Percentiles rank a stretch among this genome's conserved stretches.
Evolutionary conservation across 1,139 yeast species (phyloP).

Genomic region (Nakaseomyces glabratus): DNA sequence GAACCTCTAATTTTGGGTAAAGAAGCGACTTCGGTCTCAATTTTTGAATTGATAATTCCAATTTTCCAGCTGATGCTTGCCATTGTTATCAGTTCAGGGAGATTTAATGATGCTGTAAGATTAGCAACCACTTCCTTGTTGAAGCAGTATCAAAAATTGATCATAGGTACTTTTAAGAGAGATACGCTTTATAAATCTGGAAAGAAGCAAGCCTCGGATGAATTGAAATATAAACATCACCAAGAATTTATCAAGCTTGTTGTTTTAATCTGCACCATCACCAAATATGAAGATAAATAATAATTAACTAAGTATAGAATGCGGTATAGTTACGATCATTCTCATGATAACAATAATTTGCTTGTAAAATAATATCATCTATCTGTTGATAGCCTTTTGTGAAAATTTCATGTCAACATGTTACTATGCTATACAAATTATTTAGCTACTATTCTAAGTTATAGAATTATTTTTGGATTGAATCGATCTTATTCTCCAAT

Average conservation of each 20-base stretch:
- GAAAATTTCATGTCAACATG: too few species aligned
- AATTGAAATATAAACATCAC: conserved; percentile 31
- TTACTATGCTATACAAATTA: too few species aligned
- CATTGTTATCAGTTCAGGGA: conserved; percentile 66
- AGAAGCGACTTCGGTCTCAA: conserved; percentile 36
- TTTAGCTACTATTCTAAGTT: too few species aligned
- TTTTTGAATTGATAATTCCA: conserved; percentile 67
- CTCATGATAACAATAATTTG: too few species aligned
- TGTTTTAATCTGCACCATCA: conserved; percentile 49
- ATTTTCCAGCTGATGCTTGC: conserved; percentile 67
- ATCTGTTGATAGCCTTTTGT: too few species aligned
- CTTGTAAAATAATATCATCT: too few species aligned
- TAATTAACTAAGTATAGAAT: neutral
- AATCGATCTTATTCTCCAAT: conserved; percentile 54
- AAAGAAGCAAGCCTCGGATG: conserved; percentile 20
- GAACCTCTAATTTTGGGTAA: conserved; percentile 38
- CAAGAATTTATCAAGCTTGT: conserved; percentile 47
- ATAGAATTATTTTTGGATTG: conserved; percentile 9
- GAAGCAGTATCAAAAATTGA: conserved; percentile 44
- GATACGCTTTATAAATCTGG: conserved; percentile 39
- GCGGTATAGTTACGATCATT: too few species aligned
- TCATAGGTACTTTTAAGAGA: conserved; percentile 62
- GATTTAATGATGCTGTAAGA: conserved; percentile 60
- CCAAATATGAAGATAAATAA: conserved; percentile 33
- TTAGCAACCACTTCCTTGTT: conserved; percentile 47